Conservation (phyloP, 176 grass and related monocot species). For the Triticum monococcum region DNA sequence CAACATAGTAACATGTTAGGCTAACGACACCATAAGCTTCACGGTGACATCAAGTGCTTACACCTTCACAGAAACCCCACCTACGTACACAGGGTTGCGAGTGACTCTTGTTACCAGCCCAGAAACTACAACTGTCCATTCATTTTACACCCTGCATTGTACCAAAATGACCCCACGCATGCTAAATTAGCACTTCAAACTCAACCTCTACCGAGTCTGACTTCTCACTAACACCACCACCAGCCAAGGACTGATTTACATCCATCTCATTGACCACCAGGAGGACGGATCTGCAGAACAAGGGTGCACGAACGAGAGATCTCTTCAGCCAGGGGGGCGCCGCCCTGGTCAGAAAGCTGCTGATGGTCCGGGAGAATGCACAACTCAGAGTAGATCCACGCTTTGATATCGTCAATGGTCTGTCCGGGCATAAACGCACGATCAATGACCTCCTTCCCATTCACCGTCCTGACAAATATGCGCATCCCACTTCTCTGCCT, state of each 20-base stretch:
- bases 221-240: neutral
- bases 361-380: neutral
- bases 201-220: neutral
- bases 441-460: neutral
- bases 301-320: neutral
- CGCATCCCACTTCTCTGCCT: too few relatives aligned
- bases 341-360: neutral
- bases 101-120: too few relatives aligned
- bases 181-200: too few relatives aligned
- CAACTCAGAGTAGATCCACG: neutral
- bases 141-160: neutral
- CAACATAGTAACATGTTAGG: too few relatives aligned
- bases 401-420: neutral
- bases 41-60: too few relatives aligned
- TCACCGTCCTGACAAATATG: neutral
- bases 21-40: too few relatives aligned
- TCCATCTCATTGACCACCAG: neutral
- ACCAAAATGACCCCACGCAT: neutral
- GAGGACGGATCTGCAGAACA: neutral
- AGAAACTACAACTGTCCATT: too few relatives aligned
- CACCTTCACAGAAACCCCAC: too few relatives aligned
- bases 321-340: neutral
- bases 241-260: neutral
- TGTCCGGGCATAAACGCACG: neutral
- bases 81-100: too few relatives aligned